These are phyloP conservation scores for Lachnellula hyalina DNA, from an alignment of 2,329 filamentous ascomycete genomes.

Conservation along the genomic window DNA sequence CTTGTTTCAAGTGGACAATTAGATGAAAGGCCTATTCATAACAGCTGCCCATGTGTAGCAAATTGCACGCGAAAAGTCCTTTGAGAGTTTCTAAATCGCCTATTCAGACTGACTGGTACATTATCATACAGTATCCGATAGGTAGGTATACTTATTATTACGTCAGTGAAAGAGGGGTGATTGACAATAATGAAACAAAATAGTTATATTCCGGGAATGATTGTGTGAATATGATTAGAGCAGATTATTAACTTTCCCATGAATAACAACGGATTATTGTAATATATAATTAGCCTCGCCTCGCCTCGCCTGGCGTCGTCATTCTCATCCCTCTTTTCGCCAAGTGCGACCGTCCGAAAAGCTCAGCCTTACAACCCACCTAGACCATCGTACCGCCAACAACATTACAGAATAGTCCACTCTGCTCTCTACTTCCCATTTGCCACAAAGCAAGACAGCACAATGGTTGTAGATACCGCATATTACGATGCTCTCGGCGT, in stretches of 20 bases:
- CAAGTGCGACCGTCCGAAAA: conserved; percentile 5
- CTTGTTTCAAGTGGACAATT: too few relatives aligned
- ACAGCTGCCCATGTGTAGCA: background rate
- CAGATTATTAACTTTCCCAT: too few relatives aligned
- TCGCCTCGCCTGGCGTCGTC: conserved; percentile 13
- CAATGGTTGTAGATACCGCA: conserved; percentile 31
- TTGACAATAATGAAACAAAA: too few relatives aligned
- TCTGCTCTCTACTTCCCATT: background rate
- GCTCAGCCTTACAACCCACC: conserved; percentile 7
- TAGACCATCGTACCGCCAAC: background rate
- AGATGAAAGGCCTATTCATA: background rate
- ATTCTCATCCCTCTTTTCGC: conserved; percentile 11
- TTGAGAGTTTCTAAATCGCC: too few relatives aligned
- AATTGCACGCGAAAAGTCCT: background rate
- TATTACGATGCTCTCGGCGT: conserved; percentile 71
- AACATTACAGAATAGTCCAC: background rate
- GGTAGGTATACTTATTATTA: too few relatives aligned
- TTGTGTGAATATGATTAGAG: background rate
- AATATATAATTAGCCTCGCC: conserved; percentile 10
- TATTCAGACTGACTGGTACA: too few relatives aligned
- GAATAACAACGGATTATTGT: background rate
- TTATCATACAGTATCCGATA: too few relatives aligned
- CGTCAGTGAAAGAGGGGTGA: too few relatives aligned
- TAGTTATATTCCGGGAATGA: background rate
- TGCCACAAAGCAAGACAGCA: background rate